phyloP scores from a whole-genome alignment of 2,329 filamentous ascomycete genomes.

The Aspergillus sp. region DNA sequence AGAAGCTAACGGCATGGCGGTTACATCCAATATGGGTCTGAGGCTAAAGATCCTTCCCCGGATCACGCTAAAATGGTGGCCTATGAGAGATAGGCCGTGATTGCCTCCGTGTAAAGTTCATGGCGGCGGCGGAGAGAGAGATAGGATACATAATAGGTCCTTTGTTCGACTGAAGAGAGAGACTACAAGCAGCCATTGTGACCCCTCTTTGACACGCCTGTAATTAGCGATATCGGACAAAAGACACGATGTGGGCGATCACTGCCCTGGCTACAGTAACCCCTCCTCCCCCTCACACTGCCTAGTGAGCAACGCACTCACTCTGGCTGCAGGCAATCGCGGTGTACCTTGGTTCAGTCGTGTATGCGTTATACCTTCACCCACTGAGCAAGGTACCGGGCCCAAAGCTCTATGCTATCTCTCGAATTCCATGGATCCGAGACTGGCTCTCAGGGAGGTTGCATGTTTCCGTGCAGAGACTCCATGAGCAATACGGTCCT shows the following conservation, averaged over 20 bases:
- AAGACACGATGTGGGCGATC: neutral
- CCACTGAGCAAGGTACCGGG: neutral
- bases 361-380: neutral
- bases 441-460: neutral
- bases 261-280: neutral
- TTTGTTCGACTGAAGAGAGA: neutral
- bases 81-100: no score
- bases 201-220: no score
- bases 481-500: neutral
- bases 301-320: no score
- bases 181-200: neutral
- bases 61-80: no score
- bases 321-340: neutral
- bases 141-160: neutral
- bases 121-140: no score
- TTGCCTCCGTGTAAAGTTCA: no score
- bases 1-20: neutral
- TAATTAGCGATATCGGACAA: neutral
- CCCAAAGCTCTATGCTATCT: neutral
- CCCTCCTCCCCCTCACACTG: no score
- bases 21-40: neutral
- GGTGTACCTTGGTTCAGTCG: neutral
- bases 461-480: neutral
- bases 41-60: no score
- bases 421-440: neutral